These are phyloP conservation scores for Juncus inflexus DNA, from an alignment of 176 grass and related monocot genomes.

Conservation along the genomic window DNA sequence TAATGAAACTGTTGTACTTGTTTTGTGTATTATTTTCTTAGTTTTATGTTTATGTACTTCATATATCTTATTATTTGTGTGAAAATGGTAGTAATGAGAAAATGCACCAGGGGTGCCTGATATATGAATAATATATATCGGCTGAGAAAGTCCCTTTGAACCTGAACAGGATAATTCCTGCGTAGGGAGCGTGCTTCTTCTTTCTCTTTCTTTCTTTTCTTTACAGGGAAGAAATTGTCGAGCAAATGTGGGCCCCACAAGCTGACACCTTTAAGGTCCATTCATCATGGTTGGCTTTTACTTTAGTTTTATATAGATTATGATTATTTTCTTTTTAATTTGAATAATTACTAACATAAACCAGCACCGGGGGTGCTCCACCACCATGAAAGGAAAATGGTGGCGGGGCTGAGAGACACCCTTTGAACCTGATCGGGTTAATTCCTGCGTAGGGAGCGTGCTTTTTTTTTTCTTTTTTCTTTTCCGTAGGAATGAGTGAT, in stretches of 20 bases:
- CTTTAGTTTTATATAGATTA: conserved; percentile 4
- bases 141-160: conserved; percentile 99
- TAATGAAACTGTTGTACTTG: conserved; percentile 41
- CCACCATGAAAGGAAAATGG: conserved; percentile 40
- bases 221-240: conserved; percentile 43
- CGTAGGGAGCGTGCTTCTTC: conserved; percentile 95
- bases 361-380: conserved; percentile 83
- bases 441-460: conserved; percentile 98
- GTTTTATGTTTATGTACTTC: neutral
- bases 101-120: conserved; percentile 96
- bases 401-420: conserved; percentile 77
- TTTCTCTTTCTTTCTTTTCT: conserved; percentile 43
- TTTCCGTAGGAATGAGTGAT: conserved; percentile 35
- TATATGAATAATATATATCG: conserved; percentile 51
- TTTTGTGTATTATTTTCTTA: neutral
- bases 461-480: conserved; percentile 42
- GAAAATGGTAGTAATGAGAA: conserved; percentile 64
- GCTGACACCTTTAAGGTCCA: conserved; percentile 5
- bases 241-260: conserved; percentile 3
- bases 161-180: conserved; percentile 99
- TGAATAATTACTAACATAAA: conserved; percentile 61
- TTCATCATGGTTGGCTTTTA: neutral
- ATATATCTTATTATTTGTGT: conserved; percentile 25
- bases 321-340: conserved; percentile 18
- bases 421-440: conserved; percentile 98